Evolutionary conservation across 1,284 basidiomycete species (phyloP).

Genomic region (Mixia osmundae): DNA sequence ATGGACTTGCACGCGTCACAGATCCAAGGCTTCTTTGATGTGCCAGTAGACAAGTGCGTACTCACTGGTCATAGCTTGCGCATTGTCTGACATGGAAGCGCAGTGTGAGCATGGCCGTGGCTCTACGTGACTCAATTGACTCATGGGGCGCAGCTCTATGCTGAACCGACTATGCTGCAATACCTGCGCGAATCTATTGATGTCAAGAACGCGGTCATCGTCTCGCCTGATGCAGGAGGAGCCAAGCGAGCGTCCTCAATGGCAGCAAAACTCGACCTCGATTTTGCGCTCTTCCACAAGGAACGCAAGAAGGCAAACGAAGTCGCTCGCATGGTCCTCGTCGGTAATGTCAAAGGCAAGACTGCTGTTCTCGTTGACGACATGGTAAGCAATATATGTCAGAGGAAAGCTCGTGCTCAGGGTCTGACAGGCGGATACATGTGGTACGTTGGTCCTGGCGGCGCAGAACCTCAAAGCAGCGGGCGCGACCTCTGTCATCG

Average conservation of each 20-base stretch:
- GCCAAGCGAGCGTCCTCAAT: conserved; percentile 96
- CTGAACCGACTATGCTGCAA: conserved; percentile 85
- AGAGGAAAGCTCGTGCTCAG: neutral
- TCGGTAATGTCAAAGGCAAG: conserved; percentile 82
- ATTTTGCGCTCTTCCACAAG: conserved; percentile 99
- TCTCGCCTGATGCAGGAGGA: conserved; percentile 94
- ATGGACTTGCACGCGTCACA: conserved; percentile 98
- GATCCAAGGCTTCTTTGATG: conserved; percentile 98
- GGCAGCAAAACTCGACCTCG: conserved; percentile 84
- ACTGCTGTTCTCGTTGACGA: conserved; percentile 96
- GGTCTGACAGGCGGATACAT: conserved; percentile 54
- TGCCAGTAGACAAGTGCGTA: conserved; percentile 97
- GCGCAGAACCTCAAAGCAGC: conserved; percentile 72
- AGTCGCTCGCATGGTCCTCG: conserved; percentile 94
- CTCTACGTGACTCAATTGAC: neutral
- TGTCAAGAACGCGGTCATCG: conserved; percentile 71
- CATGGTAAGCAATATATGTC: conserved; percentile 32
- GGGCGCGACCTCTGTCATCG: conserved; percentile 65
- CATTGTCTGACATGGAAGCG: neutral
- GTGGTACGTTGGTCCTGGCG: conserved; percentile 85
- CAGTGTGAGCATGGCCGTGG: neutral
- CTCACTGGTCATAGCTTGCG: neutral
- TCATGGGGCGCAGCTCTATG: conserved; percentile 52
- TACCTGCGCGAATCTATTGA: conserved; percentile 87
- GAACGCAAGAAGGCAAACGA: conserved; percentile 99